These are phyloP conservation scores for Eruca vesicaria DNA, from an alignment of 441 rosid genomes.

Conservation along the genomic window DNA sequence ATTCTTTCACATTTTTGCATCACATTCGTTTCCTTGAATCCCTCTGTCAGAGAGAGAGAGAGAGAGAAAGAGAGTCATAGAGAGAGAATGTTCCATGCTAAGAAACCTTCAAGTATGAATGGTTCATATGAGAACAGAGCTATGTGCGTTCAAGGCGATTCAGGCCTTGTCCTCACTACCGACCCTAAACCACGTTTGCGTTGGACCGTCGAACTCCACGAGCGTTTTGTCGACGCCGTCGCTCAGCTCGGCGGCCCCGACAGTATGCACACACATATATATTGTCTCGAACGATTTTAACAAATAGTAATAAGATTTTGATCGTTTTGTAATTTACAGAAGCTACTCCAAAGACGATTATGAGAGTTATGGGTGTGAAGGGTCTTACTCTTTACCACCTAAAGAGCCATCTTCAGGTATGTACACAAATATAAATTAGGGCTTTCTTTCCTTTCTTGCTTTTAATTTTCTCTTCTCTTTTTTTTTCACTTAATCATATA, in stretches of 20 bases:
- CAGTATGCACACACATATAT: conserved; percentile 42
- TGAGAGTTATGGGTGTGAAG: conserved; percentile 99
- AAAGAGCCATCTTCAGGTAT: conserved; percentile 99
- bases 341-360: conserved; percentile 99
- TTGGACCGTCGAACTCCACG: conserved; percentile 99
- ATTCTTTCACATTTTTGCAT: conserved; percentile 76
- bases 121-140: conserved; percentile 73
- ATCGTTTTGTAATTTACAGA: conserved; percentile 41
- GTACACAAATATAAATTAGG: conserved; percentile 34
- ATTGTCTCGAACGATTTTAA: neutral
- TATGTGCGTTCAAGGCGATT: conserved; percentile 97
- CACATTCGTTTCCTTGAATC: conserved; percentile 69
- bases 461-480: conserved; percentile 17
- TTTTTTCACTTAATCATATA: neutral
- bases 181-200: conserved; percentile 99
- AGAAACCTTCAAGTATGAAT: conserved; percentile 91
- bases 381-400: conserved; percentile 99
- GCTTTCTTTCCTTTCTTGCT: conserved; percentile 32
- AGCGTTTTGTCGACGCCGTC: conserved; percentile 98
- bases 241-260: conserved; percentile 99
- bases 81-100: conserved; percentile 81
- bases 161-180: conserved; percentile 97
- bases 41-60: conserved; percentile 45
- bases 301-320: neutral
- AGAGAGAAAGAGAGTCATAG: conserved; percentile 8